Evolutionary conservation across 2,329 filamentous ascomycete genomes (phyloP).

Genomic region (Colletotrichum sp.): DNA sequence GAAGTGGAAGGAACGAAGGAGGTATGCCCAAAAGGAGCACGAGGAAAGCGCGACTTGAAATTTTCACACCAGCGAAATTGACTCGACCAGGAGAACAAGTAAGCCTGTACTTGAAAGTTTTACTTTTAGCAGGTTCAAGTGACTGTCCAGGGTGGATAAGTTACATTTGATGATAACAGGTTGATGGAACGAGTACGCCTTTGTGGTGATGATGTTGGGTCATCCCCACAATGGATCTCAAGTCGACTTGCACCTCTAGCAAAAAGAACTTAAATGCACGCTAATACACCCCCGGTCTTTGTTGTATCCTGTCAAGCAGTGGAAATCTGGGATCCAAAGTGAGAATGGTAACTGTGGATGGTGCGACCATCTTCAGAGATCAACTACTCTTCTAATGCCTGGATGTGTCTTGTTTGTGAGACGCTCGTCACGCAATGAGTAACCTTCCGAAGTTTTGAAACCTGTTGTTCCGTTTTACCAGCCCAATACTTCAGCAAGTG

Average conservation of each 20-base stretch:
- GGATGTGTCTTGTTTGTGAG: neutral
- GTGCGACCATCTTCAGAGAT: neutral
- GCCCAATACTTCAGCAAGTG: neutral
- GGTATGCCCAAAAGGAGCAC: neutral
- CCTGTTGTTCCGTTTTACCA: neutral
- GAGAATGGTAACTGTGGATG: neutral
- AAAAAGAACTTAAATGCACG: neutral
- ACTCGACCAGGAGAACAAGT: neutral
- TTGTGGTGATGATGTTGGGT: neutral
- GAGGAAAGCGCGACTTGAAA: neutral
- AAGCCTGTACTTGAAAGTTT: neutral
- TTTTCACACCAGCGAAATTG: neutral
- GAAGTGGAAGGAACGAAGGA: neutral
- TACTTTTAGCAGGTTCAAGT: neutral
- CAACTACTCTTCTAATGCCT: neutral
- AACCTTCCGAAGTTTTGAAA: neutral
- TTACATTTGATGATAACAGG: neutral
- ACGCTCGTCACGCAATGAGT: fast-evolving
- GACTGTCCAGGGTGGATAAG: neutral
- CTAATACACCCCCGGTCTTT: neutral
- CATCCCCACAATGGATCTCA: neutral
- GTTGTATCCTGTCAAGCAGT: neutral
- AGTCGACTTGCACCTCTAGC: neutral
- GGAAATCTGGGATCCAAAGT: neutral
- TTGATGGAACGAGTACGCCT: neutral